Base-by-base conservation (phyloP, 225 moss, liverwort and hornwort species). In the Sphagnum contortum region DNA sequence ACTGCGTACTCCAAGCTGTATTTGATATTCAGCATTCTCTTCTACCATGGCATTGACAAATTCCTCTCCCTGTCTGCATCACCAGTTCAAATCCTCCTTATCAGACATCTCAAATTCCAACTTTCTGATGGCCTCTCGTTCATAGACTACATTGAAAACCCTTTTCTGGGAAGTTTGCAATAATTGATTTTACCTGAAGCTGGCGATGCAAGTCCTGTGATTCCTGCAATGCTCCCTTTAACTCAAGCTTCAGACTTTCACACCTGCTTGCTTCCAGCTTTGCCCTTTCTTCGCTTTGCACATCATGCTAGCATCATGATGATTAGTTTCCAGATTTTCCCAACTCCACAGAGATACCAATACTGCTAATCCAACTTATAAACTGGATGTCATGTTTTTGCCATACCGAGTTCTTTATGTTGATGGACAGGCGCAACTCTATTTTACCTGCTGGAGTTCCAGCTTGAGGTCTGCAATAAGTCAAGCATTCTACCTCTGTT, bases 191-290 rank as follows among this genome's bases (percentile, higher is more conserved):
- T 69, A 80, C 83, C 83, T 75, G 74, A 8, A 84, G 74, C 57
- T 71, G 62, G 9, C 57, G 67, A 45, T 59, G 78, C 14, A 79
- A 73, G 14, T 72, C 66, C 44, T 78, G 70, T 45, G 75, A 71
- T n/a, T 85, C 73, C 5, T 79, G 52, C 10, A 76, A 61, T 55
- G 75, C 78, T 57, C 58, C 48, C 73, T 78, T 62, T 12, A 85
- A 64, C 66, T 85, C 73, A 13, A 61, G 68, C 9, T 76, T 67
- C 64, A 85, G 54, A 6, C 63, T 56, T 14, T 63, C 61, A 49
- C 63, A 59, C 58, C 55, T 64, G 44, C 53, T 57, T 12, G 63
- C 68, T 58, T 76, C 75, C 14, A 45, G 14, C 47, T 68, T 63
- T 44, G 65, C 71, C 61, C 66, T 73, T 49, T 64, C 62, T 61